A percentile compares a stretch with the other conserved stretches of the same genome.
phyloP scores from a whole-genome alignment of 169 alveolate species.

The Cryptosporidium viatorum region DNA sequence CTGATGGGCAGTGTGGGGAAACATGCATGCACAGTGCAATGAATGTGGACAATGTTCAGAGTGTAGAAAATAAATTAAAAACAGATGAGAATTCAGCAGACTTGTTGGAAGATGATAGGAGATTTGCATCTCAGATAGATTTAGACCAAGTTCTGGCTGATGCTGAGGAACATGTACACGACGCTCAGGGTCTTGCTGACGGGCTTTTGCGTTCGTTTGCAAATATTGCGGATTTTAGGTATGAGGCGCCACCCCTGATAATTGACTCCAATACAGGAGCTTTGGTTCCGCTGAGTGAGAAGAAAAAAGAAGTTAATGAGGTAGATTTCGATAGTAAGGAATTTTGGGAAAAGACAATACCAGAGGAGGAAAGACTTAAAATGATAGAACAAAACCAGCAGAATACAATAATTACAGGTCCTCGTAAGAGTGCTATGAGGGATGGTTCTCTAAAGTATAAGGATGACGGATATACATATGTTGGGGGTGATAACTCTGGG shows the following conservation, averaged over 20 bases:
- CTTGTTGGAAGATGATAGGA: conserved; percentile 52
- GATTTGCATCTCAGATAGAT: conserved; percentile 84
- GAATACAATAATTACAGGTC: conserved; percentile 87
- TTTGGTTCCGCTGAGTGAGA: conserved; percentile 15
- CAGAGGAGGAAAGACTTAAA: conserved; percentile 88
- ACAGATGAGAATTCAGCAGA: neutral
- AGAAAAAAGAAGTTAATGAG: conserved; percentile 74
- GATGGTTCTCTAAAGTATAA: conserved; percentile 55
- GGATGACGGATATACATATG: conserved; percentile 25
- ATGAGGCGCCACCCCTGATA: conserved; percentile 87
- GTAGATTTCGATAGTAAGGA: conserved; percentile 86
- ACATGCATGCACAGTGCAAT: conserved; percentile 7
- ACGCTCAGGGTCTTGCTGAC: conserved; percentile 86
- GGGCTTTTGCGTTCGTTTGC: conserved; percentile 89
- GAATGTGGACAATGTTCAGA: neutral
- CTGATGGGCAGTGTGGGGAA: conserved; percentile 64
- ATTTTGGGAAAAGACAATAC: conserved; percentile 90
- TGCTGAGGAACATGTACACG: conserved; percentile 88
- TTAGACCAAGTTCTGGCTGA: conserved; percentile 89
- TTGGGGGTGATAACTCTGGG: conserved; percentile 5
- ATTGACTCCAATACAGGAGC: conserved; percentile 66
- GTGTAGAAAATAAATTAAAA: neutral
- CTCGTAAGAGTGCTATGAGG: conserved; percentile 87
- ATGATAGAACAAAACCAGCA: conserved; percentile 84
- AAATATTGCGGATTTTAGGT: conserved; percentile 90